Base-by-base conservation (phyloP, 331 rosid species). In the Quercus phellos region DNA sequence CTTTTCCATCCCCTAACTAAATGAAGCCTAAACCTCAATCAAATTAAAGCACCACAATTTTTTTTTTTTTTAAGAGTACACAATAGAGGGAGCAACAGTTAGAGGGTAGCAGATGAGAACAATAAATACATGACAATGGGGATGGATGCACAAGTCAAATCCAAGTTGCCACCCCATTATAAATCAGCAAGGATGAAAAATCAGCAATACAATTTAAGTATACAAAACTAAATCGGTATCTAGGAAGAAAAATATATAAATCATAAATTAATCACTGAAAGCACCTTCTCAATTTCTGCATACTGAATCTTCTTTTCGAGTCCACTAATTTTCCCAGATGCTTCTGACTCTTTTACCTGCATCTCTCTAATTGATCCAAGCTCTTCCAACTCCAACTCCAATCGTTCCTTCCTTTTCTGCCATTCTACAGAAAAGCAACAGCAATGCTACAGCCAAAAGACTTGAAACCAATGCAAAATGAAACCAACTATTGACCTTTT, bases 321-420 rank as follows among this genome's bases (percentile, higher is more conserved):
- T 74, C 99, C 99, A 85, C 96, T 93, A 77, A 93, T 91, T 82
- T 89, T 89, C 74, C 98, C 99, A 63, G 93, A 87, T 75, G 90
- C 87, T 82, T 95, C 99, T 61, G 99, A 93, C 88, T 91, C 99
- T 82, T 91, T 95, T 61, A 92, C 90, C 82, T 87, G 99, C 98
- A 95, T 95, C 86, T 95, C 99, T 80, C 99, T 88, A 61, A 95
- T 93, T 53, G 99, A 90, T 68, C 99, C 99, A n/a, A 95, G 88
- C 81, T 90, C 88, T 79, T 93, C 97, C 85, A 95, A 74, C 90
- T 95, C 98, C 9, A 83, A 74, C 80, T 95, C 99, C 77, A 73
- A 86, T 80, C 91, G 90, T 77, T 95, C 98, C 81, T 90, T 93
- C 85, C 87, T 80, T 81, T 90, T 93, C 86, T 90, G 89, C 66